These are phyloP conservation scores for Vitis hybrid DNA, from an alignment of 177 flowering plant species.

Conservation along the genomic window DNA sequence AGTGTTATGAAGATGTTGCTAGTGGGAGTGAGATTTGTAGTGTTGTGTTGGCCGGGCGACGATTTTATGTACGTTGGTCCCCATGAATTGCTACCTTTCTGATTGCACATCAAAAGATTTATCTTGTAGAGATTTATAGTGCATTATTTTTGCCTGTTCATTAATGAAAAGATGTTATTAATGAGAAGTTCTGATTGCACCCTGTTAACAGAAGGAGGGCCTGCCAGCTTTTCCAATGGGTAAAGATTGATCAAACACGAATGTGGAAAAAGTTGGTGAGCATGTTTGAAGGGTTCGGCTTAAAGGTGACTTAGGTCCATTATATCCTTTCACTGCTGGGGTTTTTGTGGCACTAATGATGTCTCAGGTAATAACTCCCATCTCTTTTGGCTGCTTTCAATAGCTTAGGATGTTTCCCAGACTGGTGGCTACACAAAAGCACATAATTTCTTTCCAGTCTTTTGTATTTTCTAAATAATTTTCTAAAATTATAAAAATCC, in stretches of 20 bases:
- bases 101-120: not conserved
- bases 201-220: conserved; percentile 63
- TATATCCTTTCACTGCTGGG: conserved; percentile 92
- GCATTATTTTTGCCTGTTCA: too few relatives aligned
- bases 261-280: conserved; percentile 99
- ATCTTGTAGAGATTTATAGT: too few relatives aligned
- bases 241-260: conserved; percentile 89
- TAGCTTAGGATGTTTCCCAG: too few relatives aligned
- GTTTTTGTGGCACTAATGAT: conserved; percentile 93
- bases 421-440: too few relatives aligned
- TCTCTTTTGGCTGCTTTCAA: too few relatives aligned
- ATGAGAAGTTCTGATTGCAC: too few relatives aligned
- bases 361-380: conserved; percentile 73
- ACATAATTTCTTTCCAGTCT: too few relatives aligned
- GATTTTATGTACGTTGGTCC: conserved; percentile 63
- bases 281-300: conserved; percentile 71
- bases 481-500: conserved; percentile 4
- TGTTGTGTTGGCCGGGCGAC: conserved; percentile 95
- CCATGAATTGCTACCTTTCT: not conserved
- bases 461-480: too few relatives aligned
- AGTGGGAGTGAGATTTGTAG: conserved; percentile 86
- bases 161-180: too few relatives aligned
- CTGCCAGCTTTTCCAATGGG: conserved; percentile 98
- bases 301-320: conserved; percentile 85
- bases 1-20: conserved; percentile 96